Evolutionary conservation across 768 basidiomycete species (phyloP), one percentile per base, ranked within the genome.

Genomic region (Termitomyces sp.): DNA sequence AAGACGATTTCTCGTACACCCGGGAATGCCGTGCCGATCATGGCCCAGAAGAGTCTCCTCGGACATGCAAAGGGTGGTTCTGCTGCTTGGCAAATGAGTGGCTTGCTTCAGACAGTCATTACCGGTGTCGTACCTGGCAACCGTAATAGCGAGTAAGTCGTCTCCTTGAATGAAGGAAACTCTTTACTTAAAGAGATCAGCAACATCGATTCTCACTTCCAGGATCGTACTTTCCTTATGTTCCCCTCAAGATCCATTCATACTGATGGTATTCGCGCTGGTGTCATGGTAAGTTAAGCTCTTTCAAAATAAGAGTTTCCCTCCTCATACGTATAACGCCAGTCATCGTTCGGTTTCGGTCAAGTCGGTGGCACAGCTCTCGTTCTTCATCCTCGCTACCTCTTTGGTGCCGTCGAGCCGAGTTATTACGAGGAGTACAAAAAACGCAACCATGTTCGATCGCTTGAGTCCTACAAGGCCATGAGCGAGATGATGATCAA

Each of bases 1-100:
- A 85, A 82, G n/a, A 83, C 85, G 45, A 87, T 98, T 63, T 85
- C 86, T 42, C 93, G 97, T 61, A 92, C 93, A 7, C 85, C 87
- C 41, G 96, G 97, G 55, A 98, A 98, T 72, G 95, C 95, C n/a
- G 88, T 96, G 49, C 97, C 97, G 5, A 87, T 97, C 68, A 89
- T 98, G 73, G 94, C 97, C 2, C 97, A 98, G 74, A 99, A 99
- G 83, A 93, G 90, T 72, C 81, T 99, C 52, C 89, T 96, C 33
- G 97, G 97, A 61, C 96, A 99, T 70, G 88, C 96, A 12, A 99
- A 99, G 81, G 97, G 97, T 72, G 97, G 96, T 61, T 93, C 97
- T n/a, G 96, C 96, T 56, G 91, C 95, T 2, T 98, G 95, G 96
- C 93, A 95, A 75, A 85, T 97, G 81, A 88, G 87, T 66, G 97